Evolutionary conservation across 495 filamentous ascomycete species (phyloP), one percentile per base, ranked within the genome.

Genomic region (Xylaria longipes): DNA sequence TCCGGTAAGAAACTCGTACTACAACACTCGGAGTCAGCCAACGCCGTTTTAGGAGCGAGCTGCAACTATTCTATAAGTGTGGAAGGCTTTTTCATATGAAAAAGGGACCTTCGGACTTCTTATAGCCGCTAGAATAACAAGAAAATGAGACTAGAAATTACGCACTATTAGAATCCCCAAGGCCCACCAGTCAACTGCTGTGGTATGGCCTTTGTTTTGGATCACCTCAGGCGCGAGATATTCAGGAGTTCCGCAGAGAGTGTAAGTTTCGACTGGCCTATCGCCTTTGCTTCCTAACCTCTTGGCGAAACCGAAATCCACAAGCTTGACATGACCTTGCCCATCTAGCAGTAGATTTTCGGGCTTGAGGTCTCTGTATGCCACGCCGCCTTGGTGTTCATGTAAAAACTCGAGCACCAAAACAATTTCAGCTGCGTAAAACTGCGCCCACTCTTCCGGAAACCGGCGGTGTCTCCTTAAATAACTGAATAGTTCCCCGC

Each of bases 161-260:
- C 57, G 33, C n/a, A 60, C 57, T 60, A 98, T 93, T 63, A 99
- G 81, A 73, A 99, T 97, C 7, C 96, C 96, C 72, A 98, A 85
- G 8, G 96, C 97, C 96, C 96, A 99, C 96, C 96, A 99, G 81
- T 99, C 96, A n/a, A 99, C 96, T 0, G 96, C 95, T 45, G 93
- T 93, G 37, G 93, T 94, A 78, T 99, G 96, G 17, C 94, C 95
- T 77, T 94, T 95, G 79, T 94, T 97, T 73, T 95, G 92, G 69
- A 99, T 98, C 25, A 98, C 95, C 83, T 99, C 96, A 2, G 96
- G 96, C 3, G 96, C 95, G 25, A 99, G 87, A 80, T 99, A 99
- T 77, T 99, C 96, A 33, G 95, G 96, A 0, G 96, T 99, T 29
- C 96, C 96, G 76, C 96, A 98, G 3, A 98, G 87, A 8, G 96